phyloP scores from a whole-genome alignment of 2,329 filamentous ascomycete genomes.

The Westerdykella sp. region DNA sequence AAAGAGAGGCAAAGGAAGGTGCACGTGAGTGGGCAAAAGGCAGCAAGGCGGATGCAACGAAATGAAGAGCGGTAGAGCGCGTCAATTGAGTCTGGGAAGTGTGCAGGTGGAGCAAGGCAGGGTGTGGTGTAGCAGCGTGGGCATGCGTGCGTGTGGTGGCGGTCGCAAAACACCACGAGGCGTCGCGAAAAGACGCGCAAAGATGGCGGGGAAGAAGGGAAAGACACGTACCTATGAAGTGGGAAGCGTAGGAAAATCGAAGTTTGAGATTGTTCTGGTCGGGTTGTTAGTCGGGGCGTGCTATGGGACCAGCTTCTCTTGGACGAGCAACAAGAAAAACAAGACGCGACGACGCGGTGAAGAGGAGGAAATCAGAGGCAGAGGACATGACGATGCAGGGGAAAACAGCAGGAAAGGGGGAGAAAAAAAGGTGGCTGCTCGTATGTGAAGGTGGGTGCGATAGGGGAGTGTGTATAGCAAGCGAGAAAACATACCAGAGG shows the following conservation, averaged over 20 bases:
- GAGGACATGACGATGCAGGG: conserved; percentile 13
- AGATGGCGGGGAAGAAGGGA: conserved; percentile 17
- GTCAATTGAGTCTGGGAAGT: conserved; percentile 4
- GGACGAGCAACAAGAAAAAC: conserved; percentile 22
- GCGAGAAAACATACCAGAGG: conserved; percentile 29
- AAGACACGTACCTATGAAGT: conserved; percentile 24
- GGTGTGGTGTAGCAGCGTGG: conserved; percentile 10
- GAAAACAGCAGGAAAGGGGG: conserved; percentile 19
- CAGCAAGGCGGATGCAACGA: neutral
- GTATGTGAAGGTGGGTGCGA: conserved; percentile 14
- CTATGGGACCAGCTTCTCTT: conserved; percentile 12
- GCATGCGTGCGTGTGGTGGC: conserved; percentile 17
- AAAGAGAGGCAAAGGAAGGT: conserved; percentile 2
- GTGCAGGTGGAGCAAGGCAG: conserved; percentile 11
- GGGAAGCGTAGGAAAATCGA: conserved; percentile 12
- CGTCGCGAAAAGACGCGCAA: conserved; percentile 22
- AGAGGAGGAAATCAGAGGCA: conserved; percentile 25
- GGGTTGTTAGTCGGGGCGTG: conserved; percentile 27
- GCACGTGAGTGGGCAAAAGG: conserved; percentile 1
- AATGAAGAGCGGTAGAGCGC: conserved; percentile 1
- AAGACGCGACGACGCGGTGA: conserved; percentile 24
- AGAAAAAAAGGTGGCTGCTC: conserved; percentile 28
- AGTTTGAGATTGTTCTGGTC: conserved; percentile 18
- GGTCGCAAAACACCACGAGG: conserved; percentile 30
- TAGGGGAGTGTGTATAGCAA: conserved; percentile 10